phyloP scores from a whole-genome alignment of 2,329 filamentous ascomycete genomes.

The Colletotrichum tofieldiae region DNA sequence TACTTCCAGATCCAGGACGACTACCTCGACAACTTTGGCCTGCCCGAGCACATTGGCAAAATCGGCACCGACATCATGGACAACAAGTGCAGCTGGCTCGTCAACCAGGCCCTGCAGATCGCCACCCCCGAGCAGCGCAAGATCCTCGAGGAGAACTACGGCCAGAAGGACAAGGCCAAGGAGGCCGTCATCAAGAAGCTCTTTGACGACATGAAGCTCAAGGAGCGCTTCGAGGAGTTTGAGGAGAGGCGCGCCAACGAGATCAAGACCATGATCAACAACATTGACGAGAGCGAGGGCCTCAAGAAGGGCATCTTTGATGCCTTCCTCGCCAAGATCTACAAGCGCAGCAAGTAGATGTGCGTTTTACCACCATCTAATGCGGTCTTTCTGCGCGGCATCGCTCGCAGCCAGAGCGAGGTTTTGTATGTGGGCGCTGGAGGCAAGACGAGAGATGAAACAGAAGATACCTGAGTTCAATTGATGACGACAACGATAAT shows the following conservation, averaged over 20 bases:
- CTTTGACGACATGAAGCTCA: conserved; percentile 87
- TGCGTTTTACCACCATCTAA: background rate
- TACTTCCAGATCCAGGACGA: conserved; percentile 99
- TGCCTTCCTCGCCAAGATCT: conserved; percentile 94
- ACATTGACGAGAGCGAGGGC: conserved; percentile 88
- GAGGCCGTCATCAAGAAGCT: conserved; percentile 92
- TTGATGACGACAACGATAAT: conserved; percentile 31
- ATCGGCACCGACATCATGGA: conserved; percentile 99
- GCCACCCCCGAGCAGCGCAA: conserved; percentile 88
- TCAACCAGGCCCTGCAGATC: conserved; percentile 92
- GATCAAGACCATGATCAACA: conserved; percentile 81
- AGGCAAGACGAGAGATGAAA: background rate
- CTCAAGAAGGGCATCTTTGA: conserved; percentile 94
- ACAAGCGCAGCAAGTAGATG: conserved; percentile 93
- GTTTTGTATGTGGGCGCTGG: background rate
- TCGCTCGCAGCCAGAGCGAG: background rate
- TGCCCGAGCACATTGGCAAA: conserved; percentile 95
- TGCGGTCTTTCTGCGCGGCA: conserved; percentile 17
- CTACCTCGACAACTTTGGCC: conserved; percentile 97
- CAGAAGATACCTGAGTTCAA: conserved; percentile 40
- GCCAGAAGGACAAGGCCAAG: conserved; percentile 86
- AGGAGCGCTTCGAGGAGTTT: conserved; percentile 88
- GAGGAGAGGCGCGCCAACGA: conserved; percentile 90
- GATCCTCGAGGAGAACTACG: conserved; percentile 93
- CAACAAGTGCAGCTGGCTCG: conserved; percentile 99